Evolutionary conservation across 2,329 filamentous ascomycete genomes (phyloP).

Genomic region (Aureobasidium uvarum): DNA sequence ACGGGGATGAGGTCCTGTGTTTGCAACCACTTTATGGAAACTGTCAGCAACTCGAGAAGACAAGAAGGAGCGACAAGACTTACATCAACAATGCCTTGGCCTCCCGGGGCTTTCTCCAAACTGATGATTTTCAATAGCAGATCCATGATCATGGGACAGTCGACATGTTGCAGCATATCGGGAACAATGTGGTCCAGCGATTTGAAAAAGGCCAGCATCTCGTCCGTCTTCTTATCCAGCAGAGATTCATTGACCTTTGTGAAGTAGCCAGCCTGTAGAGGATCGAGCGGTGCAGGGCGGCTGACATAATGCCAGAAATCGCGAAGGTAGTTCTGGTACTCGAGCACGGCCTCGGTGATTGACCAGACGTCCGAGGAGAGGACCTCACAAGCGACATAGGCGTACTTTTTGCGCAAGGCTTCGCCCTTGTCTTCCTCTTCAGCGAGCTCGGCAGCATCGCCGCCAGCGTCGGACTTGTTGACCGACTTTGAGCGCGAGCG

Average conservation of each 20-base stretch:
- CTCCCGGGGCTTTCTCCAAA: conserved; percentile 85
- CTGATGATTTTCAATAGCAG: conserved; percentile 95
- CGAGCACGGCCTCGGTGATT: conserved; percentile 87
- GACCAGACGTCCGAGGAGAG: conserved; percentile 96
- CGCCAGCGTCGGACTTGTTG: conserved; percentile 41
- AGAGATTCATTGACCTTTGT: conserved; percentile 98
- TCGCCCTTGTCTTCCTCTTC: conserved; percentile 70
- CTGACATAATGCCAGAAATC: conserved; percentile 91
- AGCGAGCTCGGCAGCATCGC: conserved; percentile 23
- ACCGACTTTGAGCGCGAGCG: conserved; percentile 47
- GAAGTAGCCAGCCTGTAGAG: conserved; percentile 94
- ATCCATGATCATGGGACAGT: conserved; percentile 99
- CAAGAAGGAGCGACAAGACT: conserved; percentile 37
- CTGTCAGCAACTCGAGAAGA: conserved; percentile 6
- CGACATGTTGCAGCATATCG: conserved; percentile 86
- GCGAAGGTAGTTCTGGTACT: conserved; percentile 72
- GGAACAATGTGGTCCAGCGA: conserved; percentile 76
- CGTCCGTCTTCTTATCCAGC: conserved; percentile 95
- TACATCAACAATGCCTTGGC: conserved; percentile 91
- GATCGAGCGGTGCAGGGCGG: conserved; percentile 79
- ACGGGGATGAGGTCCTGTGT: conserved; percentile 82
- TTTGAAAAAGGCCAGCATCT: conserved; percentile 91
- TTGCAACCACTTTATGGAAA: conserved; percentile 76
- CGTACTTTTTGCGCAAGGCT: conserved; percentile 89
- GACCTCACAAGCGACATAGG: conserved; percentile 89